Percentiles rank a stretch among this genome's conserved stretches.
phyloP scores from a whole-genome alignment of 1,284 basidiomycete species.

The Ceratorhiza oryzae-sativae region DNA sequence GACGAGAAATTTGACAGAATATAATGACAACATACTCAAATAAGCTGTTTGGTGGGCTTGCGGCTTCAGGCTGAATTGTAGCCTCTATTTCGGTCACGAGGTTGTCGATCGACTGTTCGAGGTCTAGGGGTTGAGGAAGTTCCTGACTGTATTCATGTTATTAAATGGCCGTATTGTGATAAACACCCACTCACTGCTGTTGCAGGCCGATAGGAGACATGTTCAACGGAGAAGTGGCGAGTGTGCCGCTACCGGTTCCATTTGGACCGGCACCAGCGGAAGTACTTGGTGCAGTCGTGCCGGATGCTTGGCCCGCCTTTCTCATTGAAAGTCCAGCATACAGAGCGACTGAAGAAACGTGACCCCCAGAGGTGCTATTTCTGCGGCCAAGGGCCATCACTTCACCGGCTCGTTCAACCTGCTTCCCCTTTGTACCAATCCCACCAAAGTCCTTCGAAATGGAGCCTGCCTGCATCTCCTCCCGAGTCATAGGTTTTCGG shows the following conservation, averaged over 20 bases:
- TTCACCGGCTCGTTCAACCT: conserved; percentile 16
- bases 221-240: conserved; percentile 3
- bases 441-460: conserved; percentile 29
- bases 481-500: neutral
- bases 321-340: conserved; percentile 27
- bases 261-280: neutral
- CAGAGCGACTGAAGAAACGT: neutral
- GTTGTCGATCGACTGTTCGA: neutral
- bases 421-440: conserved; percentile 29
- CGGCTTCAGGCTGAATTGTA: neutral
- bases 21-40: conserved; percentile 21
- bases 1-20: neutral
- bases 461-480: conserved; percentile 5
- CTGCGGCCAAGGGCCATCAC: conserved; percentile 11
- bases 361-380: neutral
- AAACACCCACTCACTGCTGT: neutral
- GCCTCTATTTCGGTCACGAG: conserved; percentile 8
- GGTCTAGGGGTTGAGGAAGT: neutral
- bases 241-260: neutral
- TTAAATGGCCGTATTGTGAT: neutral
- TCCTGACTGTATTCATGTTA: neutral
- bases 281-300: neutral
- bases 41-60: conserved; percentile 26
- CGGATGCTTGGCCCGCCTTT: neutral
- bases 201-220: neutral